phyloP scores from a whole-genome alignment of 78 protist genomes.

The slime mould (Dictyostelium discoideum) region DNA sequence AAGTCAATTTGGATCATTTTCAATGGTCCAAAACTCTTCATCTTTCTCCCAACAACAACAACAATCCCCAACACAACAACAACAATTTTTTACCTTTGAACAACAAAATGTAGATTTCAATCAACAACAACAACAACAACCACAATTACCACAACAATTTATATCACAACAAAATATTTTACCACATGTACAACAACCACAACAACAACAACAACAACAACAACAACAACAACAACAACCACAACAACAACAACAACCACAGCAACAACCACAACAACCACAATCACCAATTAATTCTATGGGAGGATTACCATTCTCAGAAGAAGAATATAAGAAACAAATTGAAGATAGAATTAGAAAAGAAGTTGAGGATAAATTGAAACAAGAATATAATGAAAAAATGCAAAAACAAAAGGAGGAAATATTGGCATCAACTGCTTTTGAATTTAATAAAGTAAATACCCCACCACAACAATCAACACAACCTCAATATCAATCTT shows the following conservation, averaged over 20 bases:
- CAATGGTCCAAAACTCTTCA: constrained; percentile 57
- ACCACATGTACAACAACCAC: not conserved
- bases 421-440: not conserved
- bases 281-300: not conserved
- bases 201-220: not conserved
- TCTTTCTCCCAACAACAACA: constrained; percentile 2
- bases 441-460: not conserved
- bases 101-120: constrained; percentile 22
- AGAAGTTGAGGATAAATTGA: constrained; percentile 58
- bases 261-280: not conserved
- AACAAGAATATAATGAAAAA: constrained; percentile 44
- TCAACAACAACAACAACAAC: not conserved
- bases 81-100: constrained; percentile 40
- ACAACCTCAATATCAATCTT: not conserved
- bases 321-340: constrained; percentile 56
- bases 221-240: not conserved
- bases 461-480: constrained; percentile 5
- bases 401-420: constrained; percentile 24
- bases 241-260: not conserved
- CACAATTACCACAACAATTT: not conserved
- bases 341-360: constrained; percentile 70
- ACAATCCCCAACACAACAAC: constrained; percentile 3
- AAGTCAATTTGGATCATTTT: constrained; percentile 25
- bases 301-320: constrained; percentile 23
- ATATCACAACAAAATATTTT: not conserved